phyloP scores from a whole-genome alignment of 345 rosid genomes.

The Eucalyptus tenuipes region DNA sequence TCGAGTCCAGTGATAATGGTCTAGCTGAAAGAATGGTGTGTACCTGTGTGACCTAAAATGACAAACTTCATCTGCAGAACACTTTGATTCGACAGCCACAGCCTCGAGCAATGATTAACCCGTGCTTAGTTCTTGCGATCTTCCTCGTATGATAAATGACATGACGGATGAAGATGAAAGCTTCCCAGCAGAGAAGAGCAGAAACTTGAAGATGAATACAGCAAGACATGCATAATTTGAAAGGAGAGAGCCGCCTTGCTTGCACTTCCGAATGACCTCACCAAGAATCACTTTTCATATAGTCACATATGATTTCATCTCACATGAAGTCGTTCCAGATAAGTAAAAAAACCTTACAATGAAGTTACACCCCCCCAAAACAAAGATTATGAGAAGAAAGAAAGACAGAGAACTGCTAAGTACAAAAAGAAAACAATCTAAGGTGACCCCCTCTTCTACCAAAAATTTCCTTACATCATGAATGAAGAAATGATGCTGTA shows the following conservation, averaged over 20 bases:
- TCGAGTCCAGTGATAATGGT: not conserved
- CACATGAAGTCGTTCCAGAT: not conserved
- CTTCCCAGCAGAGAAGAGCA: not conserved
- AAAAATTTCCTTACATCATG: slow-evolving; percentile 63
- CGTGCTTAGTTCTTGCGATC: not conserved
- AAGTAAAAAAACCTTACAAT: not conserved
- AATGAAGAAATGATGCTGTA: slow-evolving; percentile 84
- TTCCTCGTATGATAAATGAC: not conserved
- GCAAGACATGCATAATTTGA: not conserved
- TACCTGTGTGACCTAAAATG: not conserved
- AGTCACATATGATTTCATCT: not conserved
- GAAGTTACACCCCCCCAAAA: not conserved
- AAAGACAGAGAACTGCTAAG: not conserved
- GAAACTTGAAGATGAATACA: not conserved
- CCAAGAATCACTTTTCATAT: not conserved
- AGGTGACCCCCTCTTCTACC: slow-evolving; percentile 21
- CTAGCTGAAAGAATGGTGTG: not conserved
- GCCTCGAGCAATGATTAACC: not conserved
- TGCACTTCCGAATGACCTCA: not conserved
- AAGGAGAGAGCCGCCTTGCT: not conserved
- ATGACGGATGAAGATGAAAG: not conserved
- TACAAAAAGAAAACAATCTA: not conserved
- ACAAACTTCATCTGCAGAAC: not conserved
- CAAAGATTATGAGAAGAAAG: not conserved
- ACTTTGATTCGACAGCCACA: not conserved